Base-by-base conservation (phyloP, 2,329 filamentous ascomycete genomes). In the Diaporthe nobilis region DNA sequence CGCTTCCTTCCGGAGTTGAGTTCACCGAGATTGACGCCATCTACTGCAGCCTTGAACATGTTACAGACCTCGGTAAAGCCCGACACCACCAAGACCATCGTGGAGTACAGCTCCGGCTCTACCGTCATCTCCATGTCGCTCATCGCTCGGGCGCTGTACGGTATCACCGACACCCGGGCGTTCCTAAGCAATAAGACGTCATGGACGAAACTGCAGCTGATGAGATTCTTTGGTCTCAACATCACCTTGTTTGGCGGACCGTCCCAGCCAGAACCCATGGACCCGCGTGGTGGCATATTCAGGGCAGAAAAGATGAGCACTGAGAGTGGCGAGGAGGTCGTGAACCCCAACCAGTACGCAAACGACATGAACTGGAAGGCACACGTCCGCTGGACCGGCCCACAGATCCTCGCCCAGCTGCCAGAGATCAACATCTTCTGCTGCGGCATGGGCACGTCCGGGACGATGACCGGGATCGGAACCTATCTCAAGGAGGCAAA, bases 91-190 rank as follows among this genome's bases (percentile, higher is more conserved):
- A 67, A 49, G 44, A 67, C 61, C 10, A 67, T 67, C 12, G 44
- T 67, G 3, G 61, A 67, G 44, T 67, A 67, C 22, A 67, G 61
- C 28, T 67, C 61, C 0, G 61, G 61, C 7, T 67, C 44, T 13
- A 67, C 61, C 9, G 61, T 67, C 28, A 67, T 67, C 25, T 51
- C 61, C 8, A 67, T 67, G 61, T 67, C 61, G 4, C 42, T 67
- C 28, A 67, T 67, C 12, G 61, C 61, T 9, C 61, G 61, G 1
- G 61, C 44, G 2, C 44, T 67, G 2, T 67, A 51, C 6, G 61
- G 61, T 2, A 67, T 67, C 28, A 49, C 17, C 20, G 61, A 67
- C 44, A 67, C 44, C 20, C 8, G 61, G 20, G 44, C 61, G 2
- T 37, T 67, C 61, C 61, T 67, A 9, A 67, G 44, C 10, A 67